Evolutionary conservation across 164 flowering plant species (phyloP).

Genomic region (Kalanchoe fedtschenkoi): DNA sequence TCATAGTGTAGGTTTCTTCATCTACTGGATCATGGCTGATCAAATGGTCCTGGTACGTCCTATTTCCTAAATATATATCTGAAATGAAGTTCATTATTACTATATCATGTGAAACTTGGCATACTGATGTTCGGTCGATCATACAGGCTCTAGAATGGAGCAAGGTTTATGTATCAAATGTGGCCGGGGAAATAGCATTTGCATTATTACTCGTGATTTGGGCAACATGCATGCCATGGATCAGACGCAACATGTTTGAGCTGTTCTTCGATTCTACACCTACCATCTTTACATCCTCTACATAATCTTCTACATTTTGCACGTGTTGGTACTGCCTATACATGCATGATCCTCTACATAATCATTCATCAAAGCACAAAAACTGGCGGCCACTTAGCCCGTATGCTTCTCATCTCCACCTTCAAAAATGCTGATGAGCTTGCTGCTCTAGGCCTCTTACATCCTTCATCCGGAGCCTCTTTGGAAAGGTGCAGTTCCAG

Average conservation of each 20-base stretch:
- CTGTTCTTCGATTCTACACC: conserved; percentile 43
- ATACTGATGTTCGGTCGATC: background rate
- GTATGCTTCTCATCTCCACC: conserved; percentile 20
- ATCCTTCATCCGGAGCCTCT: conserved; percentile 15
- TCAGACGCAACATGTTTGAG: conserved; percentile 39
- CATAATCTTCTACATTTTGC: conserved; percentile 30
- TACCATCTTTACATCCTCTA: conserved; percentile 36
- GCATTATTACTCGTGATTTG: conserved; percentile 24
- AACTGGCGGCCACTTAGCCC: conserved; percentile 8
- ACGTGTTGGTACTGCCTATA: conserved; percentile 33
- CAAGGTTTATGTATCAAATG: conserved; percentile 20
- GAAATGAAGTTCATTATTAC: too few species aligned
- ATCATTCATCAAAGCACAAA: conserved; percentile 16
- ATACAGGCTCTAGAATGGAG: conserved; percentile 33
- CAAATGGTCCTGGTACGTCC: conserved; percentile 24
- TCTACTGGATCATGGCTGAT: conserved; percentile 30
- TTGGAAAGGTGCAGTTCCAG: conserved; percentile 14
- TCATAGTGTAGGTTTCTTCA: conserved; percentile 29
- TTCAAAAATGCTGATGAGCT: conserved; percentile 24
- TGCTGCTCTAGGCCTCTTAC: conserved; percentile 21
- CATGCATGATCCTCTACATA: conserved; percentile 29
- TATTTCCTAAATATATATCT: background rate
- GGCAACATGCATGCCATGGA: conserved; percentile 24
- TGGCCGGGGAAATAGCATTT: conserved; percentile 39
- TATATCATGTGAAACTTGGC: too few species aligned